Evolutionary conservation across 148 eudicot species (phyloP).

Genomic region (Dysphania ambrosioides): DNA sequence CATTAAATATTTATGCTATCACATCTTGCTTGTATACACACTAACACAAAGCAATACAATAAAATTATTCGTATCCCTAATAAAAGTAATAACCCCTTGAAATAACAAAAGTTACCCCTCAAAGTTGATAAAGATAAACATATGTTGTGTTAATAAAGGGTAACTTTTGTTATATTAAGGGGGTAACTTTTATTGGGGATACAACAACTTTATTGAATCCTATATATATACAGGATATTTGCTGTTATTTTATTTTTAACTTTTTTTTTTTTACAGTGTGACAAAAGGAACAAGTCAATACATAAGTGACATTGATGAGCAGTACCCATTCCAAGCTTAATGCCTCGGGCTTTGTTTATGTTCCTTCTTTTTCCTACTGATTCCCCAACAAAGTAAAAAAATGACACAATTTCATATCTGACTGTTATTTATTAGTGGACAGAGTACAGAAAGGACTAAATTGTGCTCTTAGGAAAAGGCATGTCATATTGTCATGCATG

Average conservation of each 20-base stretch:
- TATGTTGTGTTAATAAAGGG: too few relatives aligned
- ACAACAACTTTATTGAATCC: too few relatives aligned
- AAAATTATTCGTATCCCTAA: too few relatives aligned
- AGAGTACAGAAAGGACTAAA: background rate
- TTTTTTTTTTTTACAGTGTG: constrained; percentile 7
- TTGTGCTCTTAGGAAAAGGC: constrained; percentile 8
- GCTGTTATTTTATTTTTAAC: background rate
- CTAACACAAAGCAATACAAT: too few relatives aligned
- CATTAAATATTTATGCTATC: too few relatives aligned
- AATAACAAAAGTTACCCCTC: too few relatives aligned
- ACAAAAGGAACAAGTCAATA: constrained; percentile 15
- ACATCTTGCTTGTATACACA: too few relatives aligned
- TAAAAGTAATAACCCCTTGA: too few relatives aligned
- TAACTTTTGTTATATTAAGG: too few relatives aligned
- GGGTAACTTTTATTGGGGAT: too few relatives aligned
- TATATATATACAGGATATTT: too few relatives aligned
- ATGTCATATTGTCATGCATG: background rate
- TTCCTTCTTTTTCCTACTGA: constrained; percentile 36
- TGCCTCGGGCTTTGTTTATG: constrained; percentile 36
- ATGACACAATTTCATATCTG: background rate
- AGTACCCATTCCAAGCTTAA: constrained; percentile 24
- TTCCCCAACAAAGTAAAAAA: background rate
- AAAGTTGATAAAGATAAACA: too few relatives aligned
- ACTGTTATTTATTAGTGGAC: background rate
- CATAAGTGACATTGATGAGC: constrained; percentile 14